A percentile compares a stretch with the other conserved stretches of the same genome.
Evolutionary conservation across 2,329 filamentous ascomycete species (phyloP).

Genomic region (Dothidotthia symphoricarpi): DNA sequence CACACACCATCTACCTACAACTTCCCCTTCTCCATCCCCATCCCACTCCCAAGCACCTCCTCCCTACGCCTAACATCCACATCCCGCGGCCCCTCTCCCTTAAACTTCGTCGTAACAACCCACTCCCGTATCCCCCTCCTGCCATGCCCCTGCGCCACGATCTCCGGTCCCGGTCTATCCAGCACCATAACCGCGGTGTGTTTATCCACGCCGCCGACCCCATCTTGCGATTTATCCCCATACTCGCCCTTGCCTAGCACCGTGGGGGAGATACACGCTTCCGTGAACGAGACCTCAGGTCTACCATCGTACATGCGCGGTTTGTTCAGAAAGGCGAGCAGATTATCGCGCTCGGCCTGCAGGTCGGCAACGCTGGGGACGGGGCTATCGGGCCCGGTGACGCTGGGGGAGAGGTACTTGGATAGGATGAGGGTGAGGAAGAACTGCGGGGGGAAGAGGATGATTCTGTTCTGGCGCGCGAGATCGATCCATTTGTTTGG

Average conservation of each 20-base stretch:
- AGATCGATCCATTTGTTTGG: conserved; percentile 67
- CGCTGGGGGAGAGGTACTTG: conserved; percentile 49
- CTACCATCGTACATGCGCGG: conserved; percentile 40
- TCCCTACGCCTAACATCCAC: conserved; percentile 51
- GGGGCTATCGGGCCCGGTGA: conserved; percentile 22
- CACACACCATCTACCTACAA: too few relatives aligned
- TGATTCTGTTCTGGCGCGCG: conserved; percentile 65
- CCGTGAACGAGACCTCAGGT: conserved; percentile 43
- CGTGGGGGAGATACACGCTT: conserved; percentile 45
- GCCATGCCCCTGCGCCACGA: conserved; percentile 50
- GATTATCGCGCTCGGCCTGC: conserved; percentile 33
- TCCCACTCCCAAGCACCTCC: conserved; percentile 44
- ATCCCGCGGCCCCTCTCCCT: conserved; percentile 56
- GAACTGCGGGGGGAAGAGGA: conserved; percentile 87
- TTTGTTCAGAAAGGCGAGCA: conserved; percentile 54
- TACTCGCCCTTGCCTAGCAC: conserved; percentile 43
- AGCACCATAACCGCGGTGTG: conserved; percentile 54
- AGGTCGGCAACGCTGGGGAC: conserved; percentile 41
- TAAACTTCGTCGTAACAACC: conserved; percentile 58
- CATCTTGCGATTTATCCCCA: conserved; percentile 31
- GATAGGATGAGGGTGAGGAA: conserved; percentile 65
- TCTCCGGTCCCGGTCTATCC: conserved; percentile 56
- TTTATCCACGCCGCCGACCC: conserved; percentile 43
- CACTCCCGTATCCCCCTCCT: conserved; percentile 54
- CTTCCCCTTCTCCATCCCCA: conserved; percentile 12